These are phyloP conservation scores for Ogataea methylovora DNA, from an alignment of 805 yeast species.

Conservation along the genomic window DNA sequence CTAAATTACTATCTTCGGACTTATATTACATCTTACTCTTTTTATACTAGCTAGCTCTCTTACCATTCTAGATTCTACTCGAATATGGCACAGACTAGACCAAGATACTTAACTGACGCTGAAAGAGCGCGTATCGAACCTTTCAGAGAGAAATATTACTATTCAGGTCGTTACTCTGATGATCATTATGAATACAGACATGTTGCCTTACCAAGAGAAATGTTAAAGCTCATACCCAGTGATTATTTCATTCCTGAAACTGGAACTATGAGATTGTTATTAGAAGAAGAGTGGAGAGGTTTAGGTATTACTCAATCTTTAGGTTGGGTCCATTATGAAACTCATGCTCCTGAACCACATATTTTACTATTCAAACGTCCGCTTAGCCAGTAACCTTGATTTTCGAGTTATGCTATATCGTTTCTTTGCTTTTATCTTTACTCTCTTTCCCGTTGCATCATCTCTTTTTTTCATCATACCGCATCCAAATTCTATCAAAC, in stretches of 20 bases:
- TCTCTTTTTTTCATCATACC: no score
- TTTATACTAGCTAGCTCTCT: neutral
- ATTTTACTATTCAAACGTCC: conserved; percentile 80
- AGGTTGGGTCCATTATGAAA: conserved; percentile 98
- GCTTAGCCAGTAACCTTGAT: no score
- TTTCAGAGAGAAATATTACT: conserved; percentile 90
- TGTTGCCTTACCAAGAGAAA: conserved; percentile 92
- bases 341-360: conserved; percentile 98
- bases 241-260: conserved; percentile 92
- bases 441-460: no score
- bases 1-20: no score
- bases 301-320: conserved; percentile 93
- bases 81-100: conserved; percentile 27
- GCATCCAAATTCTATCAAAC: no score
- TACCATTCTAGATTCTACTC: neutral
- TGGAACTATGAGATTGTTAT: conserved; percentile 82
- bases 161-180: conserved; percentile 88
- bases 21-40: no score
- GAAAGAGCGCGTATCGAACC: conserved; percentile 85
- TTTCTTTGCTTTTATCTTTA: no score
- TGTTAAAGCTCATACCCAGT: conserved; percentile 88
- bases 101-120: conserved; percentile 69
- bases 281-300: conserved; percentile 99
- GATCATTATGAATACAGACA: conserved; percentile 92
- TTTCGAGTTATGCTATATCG: no score